Conservation (phyloP, 257 asterid genomes). For the Verbascum thapsus region DNA sequence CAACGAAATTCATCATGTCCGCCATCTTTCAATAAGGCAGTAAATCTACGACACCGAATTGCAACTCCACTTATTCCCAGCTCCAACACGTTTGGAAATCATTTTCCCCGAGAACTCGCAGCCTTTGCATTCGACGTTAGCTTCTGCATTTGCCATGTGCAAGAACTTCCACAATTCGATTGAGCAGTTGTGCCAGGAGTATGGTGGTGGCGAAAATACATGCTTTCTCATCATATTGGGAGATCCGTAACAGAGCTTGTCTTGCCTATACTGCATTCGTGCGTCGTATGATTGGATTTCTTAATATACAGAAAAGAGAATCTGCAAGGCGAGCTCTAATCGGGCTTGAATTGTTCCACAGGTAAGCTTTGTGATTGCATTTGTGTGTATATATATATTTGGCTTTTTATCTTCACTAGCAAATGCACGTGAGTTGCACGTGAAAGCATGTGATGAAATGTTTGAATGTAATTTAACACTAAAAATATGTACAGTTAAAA, state of each 20-base stretch:
- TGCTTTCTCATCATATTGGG: slow-evolving; percentile 98
- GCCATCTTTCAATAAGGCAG: slow-evolving; percentile 61
- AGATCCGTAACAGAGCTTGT: slow-evolving; percentile 95
- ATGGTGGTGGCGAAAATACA: slow-evolving; percentile 61
- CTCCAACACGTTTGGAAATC: slow-evolving; percentile 75
- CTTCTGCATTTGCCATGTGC: slow-evolving; percentile 68
- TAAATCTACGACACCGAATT: slow-evolving; percentile 48
- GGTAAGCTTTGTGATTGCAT: slow-evolving; percentile 60
- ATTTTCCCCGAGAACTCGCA: slow-evolving; percentile 78
- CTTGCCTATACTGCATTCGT: slow-evolving; percentile 94
- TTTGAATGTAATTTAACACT: too few relatives aligned
- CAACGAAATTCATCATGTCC: slow-evolving; percentile 54
- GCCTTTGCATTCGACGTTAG: slow-evolving; percentile 80
- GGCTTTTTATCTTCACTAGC: too few relatives aligned
- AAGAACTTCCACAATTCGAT: slow-evolving; percentile 50
- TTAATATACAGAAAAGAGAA: slow-evolving; percentile 88
- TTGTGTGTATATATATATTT: too few relatives aligned
- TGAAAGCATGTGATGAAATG: too few relatives aligned
- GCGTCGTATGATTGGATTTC: slow-evolving; percentile 97
- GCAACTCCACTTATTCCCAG: slow-evolving; percentile 79
- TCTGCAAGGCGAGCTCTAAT: slow-evolving; percentile 87
- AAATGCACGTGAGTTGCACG: too few relatives aligned
- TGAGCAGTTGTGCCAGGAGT: slow-evolving; percentile 66
- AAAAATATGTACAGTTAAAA: too few relatives aligned
- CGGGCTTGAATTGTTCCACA: slow-evolving; percentile 93